Conservation (phyloP, 2,329 filamentous ascomycete species). For the Fusarium xylarioides region DNA sequence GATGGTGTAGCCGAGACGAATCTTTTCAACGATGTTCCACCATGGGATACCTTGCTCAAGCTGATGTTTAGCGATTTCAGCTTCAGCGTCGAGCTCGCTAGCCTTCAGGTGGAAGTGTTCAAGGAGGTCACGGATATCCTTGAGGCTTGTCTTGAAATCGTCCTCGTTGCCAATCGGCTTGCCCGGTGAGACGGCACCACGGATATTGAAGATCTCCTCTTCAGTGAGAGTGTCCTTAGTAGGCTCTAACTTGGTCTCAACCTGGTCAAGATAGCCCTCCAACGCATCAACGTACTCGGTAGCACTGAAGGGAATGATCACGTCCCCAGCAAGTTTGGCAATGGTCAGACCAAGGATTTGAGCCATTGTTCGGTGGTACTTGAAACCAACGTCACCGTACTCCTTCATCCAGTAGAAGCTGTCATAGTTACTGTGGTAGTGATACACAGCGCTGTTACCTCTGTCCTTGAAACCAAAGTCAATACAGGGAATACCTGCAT, state of each 20-base stretch:
- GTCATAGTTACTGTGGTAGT: slow-evolving; percentile 93
- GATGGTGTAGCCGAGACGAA: slow-evolving; percentile 71
- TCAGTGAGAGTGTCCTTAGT: slow-evolving; percentile 35
- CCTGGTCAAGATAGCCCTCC: slow-evolving; percentile 58
- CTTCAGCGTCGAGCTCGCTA: slow-evolving; percentile 55
- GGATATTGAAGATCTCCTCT: slow-evolving; percentile 44
- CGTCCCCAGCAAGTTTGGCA: slow-evolving; percentile 68
- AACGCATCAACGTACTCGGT: slow-evolving; percentile 71
- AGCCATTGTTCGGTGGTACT: slow-evolving; percentile 73
- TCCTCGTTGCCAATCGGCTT: slow-evolving; percentile 48
- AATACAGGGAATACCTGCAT: slow-evolving; percentile 71
- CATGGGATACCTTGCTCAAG: slow-evolving; percentile 70
- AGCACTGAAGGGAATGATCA: slow-evolving; percentile 71
- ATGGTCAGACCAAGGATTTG: slow-evolving; percentile 71
- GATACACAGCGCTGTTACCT: slow-evolving; percentile 67
- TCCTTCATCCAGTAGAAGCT: slow-evolving; percentile 88
- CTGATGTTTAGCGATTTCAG: slow-evolving; percentile 54
- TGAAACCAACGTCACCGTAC: slow-evolving; percentile 75
- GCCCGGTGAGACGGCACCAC: slow-evolving; percentile 38
- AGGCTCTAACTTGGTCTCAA: slow-evolving; percentile 59
- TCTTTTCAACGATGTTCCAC: slow-evolving; percentile 78
- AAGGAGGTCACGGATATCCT: slow-evolving; percentile 51
- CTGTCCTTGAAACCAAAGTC: slow-evolving; percentile 67
- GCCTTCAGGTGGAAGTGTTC: slow-evolving; percentile 52
- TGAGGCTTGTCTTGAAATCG: slow-evolving; percentile 52